Evolutionary conservation across 2,329 filamentous ascomycete genomes (phyloP).

Genomic region (Rasamsonia emersonii): DNA sequence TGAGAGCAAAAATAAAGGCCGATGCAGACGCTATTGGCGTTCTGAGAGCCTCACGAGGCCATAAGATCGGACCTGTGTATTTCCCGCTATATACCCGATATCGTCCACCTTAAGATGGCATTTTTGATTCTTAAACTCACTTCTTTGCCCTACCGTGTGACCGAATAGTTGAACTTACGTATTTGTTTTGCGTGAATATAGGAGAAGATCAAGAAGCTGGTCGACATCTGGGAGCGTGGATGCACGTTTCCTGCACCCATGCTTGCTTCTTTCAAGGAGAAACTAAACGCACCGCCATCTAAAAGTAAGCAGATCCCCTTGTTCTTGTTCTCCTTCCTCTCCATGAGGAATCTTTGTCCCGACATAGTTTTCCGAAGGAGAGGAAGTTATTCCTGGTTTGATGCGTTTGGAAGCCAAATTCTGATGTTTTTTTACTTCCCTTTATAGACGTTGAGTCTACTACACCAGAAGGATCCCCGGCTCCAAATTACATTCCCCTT

Average conservation of each 20-base stretch:
- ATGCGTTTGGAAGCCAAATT: constrained; percentile 8
- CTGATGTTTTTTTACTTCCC: constrained; percentile 18
- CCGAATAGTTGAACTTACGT: constrained; percentile 42
- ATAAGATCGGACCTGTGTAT: constrained; percentile 17
- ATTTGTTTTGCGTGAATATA: constrained; percentile 45
- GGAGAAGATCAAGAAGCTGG: constrained; percentile 91
- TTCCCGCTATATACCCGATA: constrained; percentile 2
- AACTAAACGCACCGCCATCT: constrained; percentile 54
- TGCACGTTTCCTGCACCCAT: constrained; percentile 77
- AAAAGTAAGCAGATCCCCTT: constrained; percentile 52
- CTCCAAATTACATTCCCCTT: constrained; percentile 34
- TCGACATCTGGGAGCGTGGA: constrained; percentile 97
- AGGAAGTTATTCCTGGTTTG: too few species aligned
- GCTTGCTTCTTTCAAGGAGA: constrained; percentile 76
- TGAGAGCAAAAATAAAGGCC: constrained; percentile 12
- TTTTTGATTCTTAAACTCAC: constrained; percentile 13
- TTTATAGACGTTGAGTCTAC: constrained; percentile 55
- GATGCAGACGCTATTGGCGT: constrained; percentile 16
- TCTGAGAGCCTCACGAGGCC: constrained; percentile 11
- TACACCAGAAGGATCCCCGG: constrained; percentile 53
- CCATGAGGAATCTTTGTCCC: too few species aligned
- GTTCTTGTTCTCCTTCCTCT: too few species aligned
- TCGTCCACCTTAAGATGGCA: constrained; percentile 13
- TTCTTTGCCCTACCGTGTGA: constrained; percentile 15
- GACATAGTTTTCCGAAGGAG: too few species aligned